Evolutionary conservation across 116 monocot genomes (phyloP), one percentile per base, ranked within the genome.

Genomic region (Trichopus zeylanicus): DNA sequence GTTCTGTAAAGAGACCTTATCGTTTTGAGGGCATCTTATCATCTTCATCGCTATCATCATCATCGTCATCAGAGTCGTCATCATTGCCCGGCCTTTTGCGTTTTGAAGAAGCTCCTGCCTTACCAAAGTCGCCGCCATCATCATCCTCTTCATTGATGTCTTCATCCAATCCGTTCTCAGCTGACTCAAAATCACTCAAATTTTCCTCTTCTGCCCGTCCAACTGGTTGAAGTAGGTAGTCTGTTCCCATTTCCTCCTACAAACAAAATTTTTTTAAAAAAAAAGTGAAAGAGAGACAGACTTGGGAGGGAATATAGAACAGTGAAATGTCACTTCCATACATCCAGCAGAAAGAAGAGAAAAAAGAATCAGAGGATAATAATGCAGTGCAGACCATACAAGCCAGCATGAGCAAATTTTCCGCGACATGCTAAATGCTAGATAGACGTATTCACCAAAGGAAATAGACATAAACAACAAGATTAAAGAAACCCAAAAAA

Each of bases 121-220:
- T 60, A 18, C 60, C 60, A 37, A 37, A 22, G 4, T 5, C 19
- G 46, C 46, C 60, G 15, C 25, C 46, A 18, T 24, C 60, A 10
- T 46, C 37, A 8, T 59, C 46, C 6, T 60, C 60, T 23, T 60
- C 60, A 15, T 60, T 46, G 0, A 4, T 24, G 19, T 49, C 49
- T 22, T 24, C 49, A 7, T 49, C 49, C 23, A 21, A n/a, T 5
- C 23, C 49, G 49, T 78, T 67, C 7, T 67, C 53, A 7, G 55
- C 78, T 1, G 68, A 68, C 22, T 78, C 72, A 19, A 78, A 68
- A 64, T 78, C 78, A 23, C 67, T 68, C 0, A 68, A 54, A n/a
- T 72, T 59, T 31, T 78, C 78, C 53, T 78, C 67, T 39, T 78
- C 78, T 5, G 78, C 72, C 7, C 54, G 46, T 2, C 59, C 64